Conservation (phyloP, 1,139 yeast genomes). For the Kurtzmaniella natalensis region DNA sequence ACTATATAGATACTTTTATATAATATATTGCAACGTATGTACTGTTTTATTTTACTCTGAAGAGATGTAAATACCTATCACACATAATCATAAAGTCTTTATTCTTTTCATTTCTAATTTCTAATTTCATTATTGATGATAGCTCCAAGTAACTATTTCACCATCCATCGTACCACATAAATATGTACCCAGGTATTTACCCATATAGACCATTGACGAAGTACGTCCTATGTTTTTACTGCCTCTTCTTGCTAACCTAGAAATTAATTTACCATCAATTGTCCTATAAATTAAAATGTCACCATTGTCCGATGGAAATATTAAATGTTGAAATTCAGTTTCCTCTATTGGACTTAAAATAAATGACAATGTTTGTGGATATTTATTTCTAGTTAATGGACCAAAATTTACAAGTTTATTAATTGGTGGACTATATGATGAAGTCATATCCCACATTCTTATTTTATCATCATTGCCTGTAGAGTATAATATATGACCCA, state of each 20-base stretch:
- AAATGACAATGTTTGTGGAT: slow-evolving; percentile 45
- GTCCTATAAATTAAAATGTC: slow-evolving; percentile 65
- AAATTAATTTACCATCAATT: slow-evolving; percentile 58
- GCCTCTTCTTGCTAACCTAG: slow-evolving; percentile 42
- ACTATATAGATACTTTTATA: too few relatives aligned
- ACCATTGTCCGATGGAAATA: slow-evolving; percentile 77
- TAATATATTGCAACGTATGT: too few relatives aligned
- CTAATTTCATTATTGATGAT: slow-evolving; percentile 2
- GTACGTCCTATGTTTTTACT: slow-evolving; percentile 35
- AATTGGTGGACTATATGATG: slow-evolving; percentile 42
- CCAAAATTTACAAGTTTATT: slow-evolving; percentile 74
- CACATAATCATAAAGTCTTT: too few relatives aligned
- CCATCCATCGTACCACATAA: slow-evolving; percentile 59
- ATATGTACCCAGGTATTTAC: slow-evolving; percentile 39
- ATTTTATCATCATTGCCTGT: slow-evolving; percentile 77
- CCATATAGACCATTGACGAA: slow-evolving; percentile 48
- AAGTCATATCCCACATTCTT: slow-evolving; percentile 65
- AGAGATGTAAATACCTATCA: too few relatives aligned
- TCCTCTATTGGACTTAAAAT: slow-evolving; percentile 42
- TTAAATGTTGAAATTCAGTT: slow-evolving; percentile 51
- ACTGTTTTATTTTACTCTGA: too few relatives aligned
- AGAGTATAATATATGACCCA: slow-evolving; percentile 56
- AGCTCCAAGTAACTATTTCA: slow-evolving; percentile 46
- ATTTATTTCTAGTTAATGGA: slow-evolving; percentile 66
- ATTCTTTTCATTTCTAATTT: slow-evolving; percentile 7